Conservation (phyloP, 2,329 filamentous ascomycete species). For the Ambrosiella beaveri region DNA sequence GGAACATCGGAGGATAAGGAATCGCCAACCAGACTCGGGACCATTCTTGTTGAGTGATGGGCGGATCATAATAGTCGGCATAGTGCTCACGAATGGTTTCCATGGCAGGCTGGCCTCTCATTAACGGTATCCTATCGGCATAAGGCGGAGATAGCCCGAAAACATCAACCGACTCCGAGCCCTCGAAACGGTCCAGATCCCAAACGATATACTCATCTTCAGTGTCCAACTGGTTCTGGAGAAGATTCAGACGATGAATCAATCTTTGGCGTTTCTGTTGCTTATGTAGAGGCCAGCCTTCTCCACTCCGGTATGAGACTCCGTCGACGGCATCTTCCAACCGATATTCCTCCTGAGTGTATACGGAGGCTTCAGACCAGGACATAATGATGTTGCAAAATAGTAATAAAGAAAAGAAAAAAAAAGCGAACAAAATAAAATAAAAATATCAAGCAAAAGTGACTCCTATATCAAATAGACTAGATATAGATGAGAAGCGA, state of each 20-base stretch:
- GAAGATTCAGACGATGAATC: too few relatives aligned
- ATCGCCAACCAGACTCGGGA: not conserved
- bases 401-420: not conserved
- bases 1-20: slow-evolving; percentile 4
- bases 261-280: too few relatives aligned
- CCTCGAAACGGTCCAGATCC: too few relatives aligned
- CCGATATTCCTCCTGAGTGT: not conserved
- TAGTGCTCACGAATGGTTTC: slow-evolving; percentile 1
- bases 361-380: not conserved
- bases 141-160: too few relatives aligned
- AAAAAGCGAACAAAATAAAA: not conserved
- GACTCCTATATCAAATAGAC: not conserved
- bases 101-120: not conserved
- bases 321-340: too few relatives aligned
- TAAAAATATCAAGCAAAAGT: not conserved
- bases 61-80: slow-evolving; percentile 1
- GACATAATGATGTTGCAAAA: not conserved
- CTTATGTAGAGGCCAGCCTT: too few relatives aligned
- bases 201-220: too few relatives aligned
- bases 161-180: too few relatives aligned
- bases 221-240: too few relatives aligned
- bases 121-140: not conserved
- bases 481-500: not conserved
- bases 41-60: slow-evolving; percentile 5
- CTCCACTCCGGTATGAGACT: too few relatives aligned